Evolutionary conservation across 768 basidiomycete genomes (phyloP).

Genomic region (Kwoniella dendrophila): DNA sequence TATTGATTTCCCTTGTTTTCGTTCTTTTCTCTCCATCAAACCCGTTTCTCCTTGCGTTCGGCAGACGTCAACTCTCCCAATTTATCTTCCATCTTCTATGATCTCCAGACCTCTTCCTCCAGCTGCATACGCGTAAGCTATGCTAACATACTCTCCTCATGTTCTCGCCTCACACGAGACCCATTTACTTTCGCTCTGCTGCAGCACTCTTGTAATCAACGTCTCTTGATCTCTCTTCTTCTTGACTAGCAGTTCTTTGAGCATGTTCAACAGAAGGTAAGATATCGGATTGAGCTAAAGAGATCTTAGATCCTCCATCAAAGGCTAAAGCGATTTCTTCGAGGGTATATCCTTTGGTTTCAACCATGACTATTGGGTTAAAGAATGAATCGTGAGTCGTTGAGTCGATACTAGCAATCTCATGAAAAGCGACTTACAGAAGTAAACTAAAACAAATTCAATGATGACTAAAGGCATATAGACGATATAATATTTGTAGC

Average conservation of each 20-base stretch:
- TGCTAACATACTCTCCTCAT: background rate
- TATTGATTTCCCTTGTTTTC: too few species aligned
- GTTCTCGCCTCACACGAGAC: background rate
- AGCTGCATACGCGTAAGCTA: background rate
- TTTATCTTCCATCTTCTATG: too few species aligned
- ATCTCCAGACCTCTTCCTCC: too few species aligned
- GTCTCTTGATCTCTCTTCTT: background rate
- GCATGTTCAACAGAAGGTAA: conserved; percentile 7
- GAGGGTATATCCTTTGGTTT: conserved; percentile 48
- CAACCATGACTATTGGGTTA: conserved; percentile 27
- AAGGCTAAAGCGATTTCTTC: conserved; percentile 50
- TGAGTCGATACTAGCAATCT: background rate
- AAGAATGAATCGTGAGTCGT: background rate
- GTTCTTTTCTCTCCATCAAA: too few species aligned
- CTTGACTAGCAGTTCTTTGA: background rate
- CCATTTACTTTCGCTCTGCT: background rate
- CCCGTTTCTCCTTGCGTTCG: too few species aligned
- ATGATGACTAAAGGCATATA: conserved; percentile 56
- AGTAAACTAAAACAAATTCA: conserved; percentile 52
- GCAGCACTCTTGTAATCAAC: background rate
- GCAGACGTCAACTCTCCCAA: too few species aligned
- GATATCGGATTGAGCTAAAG: conserved; percentile 2
- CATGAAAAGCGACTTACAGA: conserved; percentile 19
- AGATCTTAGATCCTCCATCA: conserved; percentile 27
- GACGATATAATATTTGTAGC: conserved; percentile 55